Base-by-base conservation (phyloP, 169 alveolate genomes). In the Eimeria falciformis region DNA sequence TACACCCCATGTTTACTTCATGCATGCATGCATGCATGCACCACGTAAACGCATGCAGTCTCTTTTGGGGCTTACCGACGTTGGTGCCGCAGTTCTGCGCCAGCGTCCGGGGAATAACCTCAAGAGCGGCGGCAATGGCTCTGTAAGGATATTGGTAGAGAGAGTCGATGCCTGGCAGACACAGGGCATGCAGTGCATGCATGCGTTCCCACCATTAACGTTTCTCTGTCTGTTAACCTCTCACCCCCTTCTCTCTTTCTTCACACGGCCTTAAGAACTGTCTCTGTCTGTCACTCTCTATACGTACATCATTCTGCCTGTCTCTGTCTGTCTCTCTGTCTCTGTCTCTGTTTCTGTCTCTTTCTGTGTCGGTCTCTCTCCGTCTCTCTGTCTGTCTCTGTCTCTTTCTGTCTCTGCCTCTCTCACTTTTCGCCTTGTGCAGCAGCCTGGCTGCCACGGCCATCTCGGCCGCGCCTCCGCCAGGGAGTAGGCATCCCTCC, bases 401-500 rank as follows among this genome's bases (percentile, higher is more conserved):
- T 46, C 25, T 21, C 14, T 14, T 3, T 18, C n/a, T 14, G 2
- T 7, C 3, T 33, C 86, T 25, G 40, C 5, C 65, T 27, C 23
- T 25, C 53, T 43, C 91, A 90, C 97, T 79, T 45, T 92, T 89
- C 6, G 99, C 97, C 68, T 96, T 92, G 93, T 97, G 98, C 55
- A 93, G 96, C 66, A 98, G 96, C 91, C 97, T 94, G 62, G 98
- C 97, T 6, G 99, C 95, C 53, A 99, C 97, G 91, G 98, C 99
- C 99, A 99, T 98, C 94, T 99, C 99, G 25, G 98, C 97, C 33
- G 99, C 99, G 25, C 99, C 99, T 33, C 99, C 99, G 3, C 99
- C 99, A n/a, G 99, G 99, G 25, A 98, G 97, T 56, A 99, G 95
- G 89, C 97, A 97, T 55, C 99, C 99, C 84, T 99, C 99, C 25